Base-by-base conservation (phyloP, 495 filamentous ascomycete species). In the Penicillium argentinense region DNA sequence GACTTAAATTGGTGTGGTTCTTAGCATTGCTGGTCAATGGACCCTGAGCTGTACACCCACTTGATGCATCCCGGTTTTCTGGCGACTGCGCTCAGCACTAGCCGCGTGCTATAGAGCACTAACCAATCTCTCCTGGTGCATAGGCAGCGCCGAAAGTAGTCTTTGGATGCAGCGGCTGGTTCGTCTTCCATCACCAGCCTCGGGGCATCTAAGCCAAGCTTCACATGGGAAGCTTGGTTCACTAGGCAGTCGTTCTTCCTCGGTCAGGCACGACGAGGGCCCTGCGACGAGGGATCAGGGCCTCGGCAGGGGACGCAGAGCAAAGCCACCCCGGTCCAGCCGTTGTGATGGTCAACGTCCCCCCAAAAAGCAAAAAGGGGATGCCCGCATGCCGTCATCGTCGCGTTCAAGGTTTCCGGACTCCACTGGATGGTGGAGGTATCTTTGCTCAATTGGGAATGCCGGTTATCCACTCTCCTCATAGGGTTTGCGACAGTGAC, bases 321-420 rank as follows among this genome's bases (percentile, higher is more conserved):
- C n/a, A n/a, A n/a, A n/a, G n/a, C n/a, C n/a, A n/a, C n/a, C n/a
- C n/a, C n/a, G n/a, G n/a, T n/a, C n/a, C n/a, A n/a, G n/a, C n/a
- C n/a, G n/a, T n/a, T n/a, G n/a, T n/a, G n/a, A n/a, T n/a, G n/a
- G n/a, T n/a, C n/a, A n/a, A n/a, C n/a, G n/a, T n/a, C n/a, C n/a
- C n/a, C n/a, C n/a, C n/a, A n/a, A 13, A 17, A 33, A 33, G 29
- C 13, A 13, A 33, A 33, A 13, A n/a, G 7, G 29, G 13, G 21
- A 36, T 36, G 33, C 33, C 33, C 18, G 18, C 33, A 36, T 36
- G 21, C 18, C 17, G 24, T 13, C 14, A n/a, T n/a, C n/a, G n/a
- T n/a, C n/a, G n/a, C 22, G 16, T 23, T 40, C 45, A 34, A 41
- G 37, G 37, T 48, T 48, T 41, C 45, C 36, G 36, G 19, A 21